Evolutionary conservation across 352 stramenopile genomes (phyloP).

Genomic region (Pythium biforme): DNA sequence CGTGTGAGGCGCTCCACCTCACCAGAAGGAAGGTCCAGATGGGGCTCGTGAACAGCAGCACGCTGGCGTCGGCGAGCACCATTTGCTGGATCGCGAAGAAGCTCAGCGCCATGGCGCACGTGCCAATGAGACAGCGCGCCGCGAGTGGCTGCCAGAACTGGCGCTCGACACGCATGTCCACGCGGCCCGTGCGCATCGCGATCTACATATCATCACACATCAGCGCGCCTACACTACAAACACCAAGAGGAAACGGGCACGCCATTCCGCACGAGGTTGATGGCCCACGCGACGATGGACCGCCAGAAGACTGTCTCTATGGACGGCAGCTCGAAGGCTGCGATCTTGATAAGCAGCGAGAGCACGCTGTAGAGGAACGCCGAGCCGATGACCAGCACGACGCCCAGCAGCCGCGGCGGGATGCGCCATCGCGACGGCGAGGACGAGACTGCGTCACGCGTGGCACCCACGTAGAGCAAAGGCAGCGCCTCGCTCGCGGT

Average conservation of each 20-base stretch:
- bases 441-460: not conserved
- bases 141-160: conserved; percentile 37
- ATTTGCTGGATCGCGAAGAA: conserved; percentile 60
- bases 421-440: not conserved
- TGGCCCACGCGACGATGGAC: conserved; percentile 44
- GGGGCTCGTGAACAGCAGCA: conserved; percentile 65
- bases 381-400: conserved; percentile 47
- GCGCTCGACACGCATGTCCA: conserved; percentile 34
- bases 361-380: conserved; percentile 59
- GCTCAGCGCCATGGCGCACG: conserved; percentile 41
- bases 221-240: no score
- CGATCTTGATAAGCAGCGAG: conserved; percentile 53
- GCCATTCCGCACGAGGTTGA: conserved; percentile 46
- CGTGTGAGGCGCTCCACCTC: no score
- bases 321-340: conserved; percentile 37
- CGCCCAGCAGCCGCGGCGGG: conserved; percentile 23
- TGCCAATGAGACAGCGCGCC: conserved; percentile 44
- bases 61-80: conserved; percentile 58
- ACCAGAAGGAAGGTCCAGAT: conserved; percentile 64
- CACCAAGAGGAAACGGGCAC: no score
- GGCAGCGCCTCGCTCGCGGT: not conserved
- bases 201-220: conserved; percentile 6
- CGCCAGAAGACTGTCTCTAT: conserved; percentile 72
- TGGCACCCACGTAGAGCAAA: not conserved
- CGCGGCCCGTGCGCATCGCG: conserved; percentile 31